Evolutionary conservation across 176 grass and related monocot genomes (phyloP), one percentile per base, ranked within the genome.

Genomic region (Juncus inflexus): DNA sequence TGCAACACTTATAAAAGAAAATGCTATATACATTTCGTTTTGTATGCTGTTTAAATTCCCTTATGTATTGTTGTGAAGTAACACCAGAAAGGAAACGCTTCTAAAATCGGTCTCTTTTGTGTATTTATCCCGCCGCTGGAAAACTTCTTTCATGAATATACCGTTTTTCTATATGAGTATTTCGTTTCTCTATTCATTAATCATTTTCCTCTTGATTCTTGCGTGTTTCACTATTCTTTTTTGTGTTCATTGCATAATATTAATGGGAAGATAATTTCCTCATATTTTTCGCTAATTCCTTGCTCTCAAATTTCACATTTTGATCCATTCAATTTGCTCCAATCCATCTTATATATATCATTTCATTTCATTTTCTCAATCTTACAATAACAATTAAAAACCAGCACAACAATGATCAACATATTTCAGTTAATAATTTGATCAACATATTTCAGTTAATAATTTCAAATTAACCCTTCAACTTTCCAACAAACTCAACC

Each of bases 1-100:
- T 79, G 74, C 70, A 82, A 83, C 80, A 76, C 69, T 79, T 90
- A 86, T 79, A 82, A 81, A 86, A 65, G 15, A 39, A 77, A 86
- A 83, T 79, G 76, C 67, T 78, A 43, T 86, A 90, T 79, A 52
- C 71, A 55, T 90, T 64, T 75, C 47, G 42, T 55, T 70, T 75
- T 42, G 50, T 65, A 63, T 65, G 69, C 38, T 16, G 53, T 56
- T 71, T 71, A 58, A 42, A 41, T 71, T 10, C 53, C 52, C 15
- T 41, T 55, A 58, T 71, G 68, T 60, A 71, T 42, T 35, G 9
- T 15, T 58, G 68, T 58, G 54, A 16, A 55, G 58, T 71, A 9
- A 40, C 42, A 71, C 58, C 55, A 71, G 40, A 71, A 58, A 71
- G 55, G 58, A 56, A 53, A 51, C 52, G 12, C 51, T 67, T 42